Percentiles rank a stretch among this genome's conserved stretches.
Evolutionary conservation across 129 eudicot genomes (phyloP).

Genomic region (Saposhnikovia divaricata): DNA sequence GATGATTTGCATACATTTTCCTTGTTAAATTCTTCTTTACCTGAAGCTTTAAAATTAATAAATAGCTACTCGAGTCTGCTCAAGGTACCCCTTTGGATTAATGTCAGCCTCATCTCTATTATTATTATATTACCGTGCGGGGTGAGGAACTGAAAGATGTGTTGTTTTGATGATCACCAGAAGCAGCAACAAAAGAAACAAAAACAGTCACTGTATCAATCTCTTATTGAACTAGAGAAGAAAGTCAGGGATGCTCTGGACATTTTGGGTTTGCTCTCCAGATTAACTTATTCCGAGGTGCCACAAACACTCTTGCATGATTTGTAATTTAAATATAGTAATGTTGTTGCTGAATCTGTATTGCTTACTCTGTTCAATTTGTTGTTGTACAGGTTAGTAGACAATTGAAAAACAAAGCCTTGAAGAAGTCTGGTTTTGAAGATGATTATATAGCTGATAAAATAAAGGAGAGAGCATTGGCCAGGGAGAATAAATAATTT

Average conservation of each 20-base stretch:
- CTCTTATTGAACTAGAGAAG: conserved; percentile 47
- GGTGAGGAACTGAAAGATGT: background rate
- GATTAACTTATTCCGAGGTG: conserved; percentile 82
- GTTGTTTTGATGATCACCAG: conserved; percentile 37
- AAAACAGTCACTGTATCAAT: conserved; percentile 28
- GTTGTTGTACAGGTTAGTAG: conserved; percentile 39
- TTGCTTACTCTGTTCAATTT: background rate
- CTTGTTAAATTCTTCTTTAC: conserved; percentile 51
- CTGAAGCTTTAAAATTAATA: conserved; percentile 42
- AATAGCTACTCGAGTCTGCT: conserved; percentile 32
- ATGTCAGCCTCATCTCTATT: background rate
- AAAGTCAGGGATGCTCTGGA: conserved; percentile 45
- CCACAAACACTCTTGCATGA: background rate
- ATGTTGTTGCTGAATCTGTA: background rate
- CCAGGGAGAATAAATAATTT: conserved; percentile 57
- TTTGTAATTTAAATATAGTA: background rate
- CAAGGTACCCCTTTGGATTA: conserved; percentile 33
- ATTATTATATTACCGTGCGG: background rate
- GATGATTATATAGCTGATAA: conserved; percentile 41
- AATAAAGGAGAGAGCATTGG: conserved; percentile 57
- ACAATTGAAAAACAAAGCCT: conserved; percentile 68
- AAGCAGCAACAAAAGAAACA: conserved; percentile 60
- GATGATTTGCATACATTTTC: conserved; percentile 79
- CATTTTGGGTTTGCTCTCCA: conserved; percentile 63
- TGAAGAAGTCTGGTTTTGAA: conserved; percentile 47